Evolutionary conservation across 129 eudicot genomes (phyloP), one percentile per base, ranked within the genome.

Genomic region (Pittosporum tobira): DNA sequence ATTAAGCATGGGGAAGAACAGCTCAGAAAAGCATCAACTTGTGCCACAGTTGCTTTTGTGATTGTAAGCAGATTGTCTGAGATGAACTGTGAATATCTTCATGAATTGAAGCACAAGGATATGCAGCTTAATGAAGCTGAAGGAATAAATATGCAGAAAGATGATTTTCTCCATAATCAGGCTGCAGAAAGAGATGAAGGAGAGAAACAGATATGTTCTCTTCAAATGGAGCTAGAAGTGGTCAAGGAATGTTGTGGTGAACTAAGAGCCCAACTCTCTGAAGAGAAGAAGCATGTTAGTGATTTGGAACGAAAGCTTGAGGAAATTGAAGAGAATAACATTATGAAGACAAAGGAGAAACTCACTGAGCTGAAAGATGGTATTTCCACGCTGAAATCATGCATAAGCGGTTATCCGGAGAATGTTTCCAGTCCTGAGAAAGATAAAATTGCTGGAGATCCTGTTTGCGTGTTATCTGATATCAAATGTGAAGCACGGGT

Each of bases 31-130:
- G 65, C 74, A 59, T 79, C 94, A 37, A 61, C 23, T 27, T 82
- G 79, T 85, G 94, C 97, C 58, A 68, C 81, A 16, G 94, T 69
- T 37, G 94, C 95, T 66, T 78, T 83, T 57, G 73, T 90, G 72
- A 67, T 83, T 45, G 79, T 90, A 48, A 82, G 84, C 42, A 65
- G 97, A 68, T 70, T 90, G 55, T 80, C 74, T 36, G 94, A 90
- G 79, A 63, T 73, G 62, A 90, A 80, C 57, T 79, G 70, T 51
- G 44, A 30, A 47, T 67, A 58, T 68, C 68, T 63, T 67, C 73
- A 70, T 61, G 74, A 51, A 25, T 60, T 80, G 55, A 47, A 51
- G 42, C 53, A 64, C 15, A 85, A 70, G 72, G 80, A 85, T 20
- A 47, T 48, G 0, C 74, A 77, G 72, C 73, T 81, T 46, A 60